phyloP scores from a whole-genome alignment of 2,329 filamentous ascomycete species.

The Annulohypoxylon truncatum region DNA sequence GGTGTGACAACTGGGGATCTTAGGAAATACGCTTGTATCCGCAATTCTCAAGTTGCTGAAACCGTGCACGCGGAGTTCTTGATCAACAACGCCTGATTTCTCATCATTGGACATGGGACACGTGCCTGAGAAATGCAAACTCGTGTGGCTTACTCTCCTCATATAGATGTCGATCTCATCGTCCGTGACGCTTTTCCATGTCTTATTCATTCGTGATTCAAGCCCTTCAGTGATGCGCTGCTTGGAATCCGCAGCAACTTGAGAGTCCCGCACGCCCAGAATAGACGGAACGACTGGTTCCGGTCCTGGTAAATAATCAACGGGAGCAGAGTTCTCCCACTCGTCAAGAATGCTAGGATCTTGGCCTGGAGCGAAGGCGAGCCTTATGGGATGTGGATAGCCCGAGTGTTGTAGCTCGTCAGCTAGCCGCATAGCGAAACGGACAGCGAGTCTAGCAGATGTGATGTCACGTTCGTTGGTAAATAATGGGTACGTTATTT shows the following conservation, averaged over 20 bases:
- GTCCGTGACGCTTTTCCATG: background rate
- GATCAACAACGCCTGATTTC: constrained; percentile 53
- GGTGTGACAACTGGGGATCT: constrained; percentile 58
- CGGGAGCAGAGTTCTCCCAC: background rate
- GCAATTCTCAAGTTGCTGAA: constrained; percentile 56
- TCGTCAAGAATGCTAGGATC: background rate
- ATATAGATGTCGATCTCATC: background rate
- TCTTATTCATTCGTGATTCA: background rate
- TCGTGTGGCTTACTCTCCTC: background rate
- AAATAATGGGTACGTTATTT: background rate
- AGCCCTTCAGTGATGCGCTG: background rate
- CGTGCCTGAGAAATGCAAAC: background rate
- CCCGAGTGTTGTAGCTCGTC: background rate
- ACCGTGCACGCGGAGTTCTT: constrained; percentile 55
- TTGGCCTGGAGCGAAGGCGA: background rate
- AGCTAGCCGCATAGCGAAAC: background rate
- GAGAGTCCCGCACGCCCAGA: too few species aligned
- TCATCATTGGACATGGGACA: background rate
- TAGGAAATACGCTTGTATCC: constrained; percentile 57
- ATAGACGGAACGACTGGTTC: background rate
- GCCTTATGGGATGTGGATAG: background rate
- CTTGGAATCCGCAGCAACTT: background rate
- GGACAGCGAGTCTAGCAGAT: background rate
- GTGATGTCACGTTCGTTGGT: background rate
- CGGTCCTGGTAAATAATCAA: background rate